phyloP scores from a whole-genome alignment of 306 rosid species.

The Boehmeria nivea region DNA sequence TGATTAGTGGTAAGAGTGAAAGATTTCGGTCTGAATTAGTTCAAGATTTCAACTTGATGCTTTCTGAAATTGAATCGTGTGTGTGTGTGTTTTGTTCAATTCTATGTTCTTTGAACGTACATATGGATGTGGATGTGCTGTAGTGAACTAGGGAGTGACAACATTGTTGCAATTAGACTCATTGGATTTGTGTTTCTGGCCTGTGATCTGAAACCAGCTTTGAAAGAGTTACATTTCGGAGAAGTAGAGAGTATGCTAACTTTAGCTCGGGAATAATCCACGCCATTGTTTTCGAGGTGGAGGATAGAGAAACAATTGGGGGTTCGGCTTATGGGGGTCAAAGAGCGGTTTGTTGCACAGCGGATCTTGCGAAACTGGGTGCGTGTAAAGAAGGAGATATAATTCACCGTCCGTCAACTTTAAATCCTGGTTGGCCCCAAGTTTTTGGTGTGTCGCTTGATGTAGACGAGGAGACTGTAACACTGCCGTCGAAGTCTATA shows the following conservation, averaged over 20 bases:
- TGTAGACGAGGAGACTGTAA: slow-evolving; percentile 41
- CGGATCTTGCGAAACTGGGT: slow-evolving; percentile 89
- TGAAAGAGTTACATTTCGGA: slow-evolving; percentile 64
- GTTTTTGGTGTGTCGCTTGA: slow-evolving; percentile 62
- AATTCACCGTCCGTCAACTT: slow-evolving; percentile 60
- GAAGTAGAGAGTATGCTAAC: slow-evolving; percentile 59
- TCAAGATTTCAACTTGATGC: background rate
- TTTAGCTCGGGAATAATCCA: slow-evolving; percentile 67
- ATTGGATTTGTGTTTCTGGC: background rate
- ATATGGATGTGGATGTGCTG: background rate
- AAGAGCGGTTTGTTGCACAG: slow-evolving; percentile 91
- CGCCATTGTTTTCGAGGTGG: slow-evolving; percentile 90
- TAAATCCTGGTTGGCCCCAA: slow-evolving; percentile 78
- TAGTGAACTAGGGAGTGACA: background rate
- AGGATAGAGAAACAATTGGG: slow-evolving; percentile 88
- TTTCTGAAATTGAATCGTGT: background rate
- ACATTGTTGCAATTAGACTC: background rate
- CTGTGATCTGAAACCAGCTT: slow-evolving; percentile 51
- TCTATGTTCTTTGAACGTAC: background rate
- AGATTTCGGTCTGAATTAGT: background rate
- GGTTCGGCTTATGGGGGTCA: slow-evolving; percentile 99
- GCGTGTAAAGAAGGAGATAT: slow-evolving; percentile 77
- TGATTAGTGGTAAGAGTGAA: background rate
- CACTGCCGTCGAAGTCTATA: slow-evolving; percentile 51
- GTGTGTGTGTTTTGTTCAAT: background rate